A percentile compares a stretch with the other conserved stretches of the same genome.
Conservation (phyloP, 352 stramenopile genomes). For the Phytophthora ohioensis region DNA sequence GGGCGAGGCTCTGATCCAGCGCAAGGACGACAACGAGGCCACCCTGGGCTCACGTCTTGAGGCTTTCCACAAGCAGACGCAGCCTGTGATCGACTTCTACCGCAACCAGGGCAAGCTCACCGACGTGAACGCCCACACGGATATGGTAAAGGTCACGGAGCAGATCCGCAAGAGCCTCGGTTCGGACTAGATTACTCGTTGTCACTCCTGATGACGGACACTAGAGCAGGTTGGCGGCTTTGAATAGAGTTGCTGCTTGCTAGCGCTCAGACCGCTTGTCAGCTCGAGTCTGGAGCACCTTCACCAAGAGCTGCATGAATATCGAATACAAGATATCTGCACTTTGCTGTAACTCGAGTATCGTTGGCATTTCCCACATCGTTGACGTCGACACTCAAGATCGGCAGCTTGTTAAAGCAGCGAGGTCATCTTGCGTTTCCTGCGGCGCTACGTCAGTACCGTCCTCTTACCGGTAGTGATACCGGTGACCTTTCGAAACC, state of each 20-base stretch:
- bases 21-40: conserved; percentile 96
- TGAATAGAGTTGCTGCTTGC: conserved; percentile 16
- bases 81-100: conserved; percentile 96
- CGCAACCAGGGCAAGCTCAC: conserved; percentile 85
- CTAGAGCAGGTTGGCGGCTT: conserved; percentile 20
- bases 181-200: conserved; percentile 60
- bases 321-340: conserved; percentile 32
- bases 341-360: conserved; percentile 14
- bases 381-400: conserved; percentile 12
- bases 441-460: conserved; percentile 9
- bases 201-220: conserved; percentile 17
- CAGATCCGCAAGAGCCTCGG: conserved; percentile 85
- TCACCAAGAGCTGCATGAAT: conserved; percentile 35
- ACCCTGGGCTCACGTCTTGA: conserved; percentile 93
- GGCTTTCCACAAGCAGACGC: conserved; percentile 97
- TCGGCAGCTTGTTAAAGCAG: conserved; percentile 7
- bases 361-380: not conserved
- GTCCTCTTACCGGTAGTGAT: conserved; percentile 7
- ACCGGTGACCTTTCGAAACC: not conserved
- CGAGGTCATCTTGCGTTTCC: conserved; percentile 12
- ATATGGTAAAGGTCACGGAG: conserved; percentile 84
- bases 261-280: conserved; percentile 12
- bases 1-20: conserved; percentile 97
- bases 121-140: conserved; percentile 92
- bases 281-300: conserved; percentile 3